These are phyloP conservation scores for Curvularia sp. DNA, from an alignment of 2,329 filamentous ascomycete genomes.

Conservation along the genomic window DNA sequence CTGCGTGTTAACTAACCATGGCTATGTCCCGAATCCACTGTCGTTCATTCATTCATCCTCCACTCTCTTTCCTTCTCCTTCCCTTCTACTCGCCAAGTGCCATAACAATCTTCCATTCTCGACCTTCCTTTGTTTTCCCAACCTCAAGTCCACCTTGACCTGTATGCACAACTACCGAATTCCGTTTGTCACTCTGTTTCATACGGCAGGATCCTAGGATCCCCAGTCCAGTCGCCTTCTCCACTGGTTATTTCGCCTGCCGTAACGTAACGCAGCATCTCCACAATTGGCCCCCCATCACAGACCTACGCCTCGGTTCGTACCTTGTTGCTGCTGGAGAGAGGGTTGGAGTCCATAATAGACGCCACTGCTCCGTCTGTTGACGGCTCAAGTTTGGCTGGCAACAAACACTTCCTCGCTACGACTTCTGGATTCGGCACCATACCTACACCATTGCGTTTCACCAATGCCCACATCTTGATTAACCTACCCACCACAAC, in stretches of 20 bases:
- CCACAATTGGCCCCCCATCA: slow-evolving; percentile 10
- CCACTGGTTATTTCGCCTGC: slow-evolving; percentile 27
- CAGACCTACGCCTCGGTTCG: slow-evolving; percentile 6
- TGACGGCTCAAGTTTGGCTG: not conserved
- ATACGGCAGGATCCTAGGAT: slow-evolving; percentile 12
- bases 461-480: not conserved
- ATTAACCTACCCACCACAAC: not conserved
- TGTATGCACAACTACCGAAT: not conserved
- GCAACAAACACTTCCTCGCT: slow-evolving; percentile 1
- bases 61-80: slow-evolving; percentile 8
- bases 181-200: not conserved
- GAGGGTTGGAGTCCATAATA: not conserved
- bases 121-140: slow-evolving; percentile 17
- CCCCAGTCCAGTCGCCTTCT: slow-evolving; percentile 13
- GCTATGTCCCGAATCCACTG: slow-evolving; percentile 4
- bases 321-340: slow-evolving; percentile 1
- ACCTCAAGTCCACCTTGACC: not conserved
- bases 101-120: slow-evolving; percentile 17
- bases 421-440: not conserved
- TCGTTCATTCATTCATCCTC: not conserved
- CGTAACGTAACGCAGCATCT: slow-evolving; percentile 26
- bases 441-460: not conserved
- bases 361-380: not conserved
- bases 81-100: slow-evolving; percentile 26
- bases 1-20: slow-evolving; percentile 16